Evolutionary conservation across 2,329 filamentous ascomycete genomes (phyloP).

Genomic region (Alternaria sp.): DNA sequence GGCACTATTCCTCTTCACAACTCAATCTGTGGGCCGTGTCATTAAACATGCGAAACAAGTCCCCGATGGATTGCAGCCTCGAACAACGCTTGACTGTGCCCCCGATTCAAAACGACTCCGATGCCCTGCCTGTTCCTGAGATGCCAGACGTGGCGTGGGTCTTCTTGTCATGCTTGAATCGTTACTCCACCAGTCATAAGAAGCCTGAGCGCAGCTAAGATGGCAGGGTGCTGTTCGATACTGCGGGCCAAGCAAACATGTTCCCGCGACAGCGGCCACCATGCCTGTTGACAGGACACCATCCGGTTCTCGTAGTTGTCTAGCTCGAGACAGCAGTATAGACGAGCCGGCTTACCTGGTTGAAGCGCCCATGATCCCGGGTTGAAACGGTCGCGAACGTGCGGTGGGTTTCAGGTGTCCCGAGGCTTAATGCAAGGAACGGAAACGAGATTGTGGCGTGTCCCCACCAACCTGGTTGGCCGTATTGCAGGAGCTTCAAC

Average conservation of each 20-base stretch:
- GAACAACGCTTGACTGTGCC: slow-evolving; percentile 30
- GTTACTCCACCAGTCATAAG: slow-evolving; percentile 41
- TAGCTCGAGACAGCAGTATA: slow-evolving; percentile 28
- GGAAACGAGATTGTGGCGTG: slow-evolving; percentile 22
- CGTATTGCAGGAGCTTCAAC: slow-evolving; percentile 24
- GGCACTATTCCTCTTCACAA: slow-evolving; percentile 21
- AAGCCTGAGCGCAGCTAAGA: slow-evolving; percentile 17
- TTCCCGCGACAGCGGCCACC: slow-evolving; percentile 37
- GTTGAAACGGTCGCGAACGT: slow-evolving; percentile 44
- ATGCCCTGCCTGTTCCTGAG: slow-evolving; percentile 24
- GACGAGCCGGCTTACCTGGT: slow-evolving; percentile 32
- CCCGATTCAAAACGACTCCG: slow-evolving; percentile 25
- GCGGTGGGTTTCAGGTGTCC: slow-evolving; percentile 46
- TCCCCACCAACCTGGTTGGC: slow-evolving; percentile 21
- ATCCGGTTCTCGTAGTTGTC: slow-evolving; percentile 19
- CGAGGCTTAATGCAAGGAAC: slow-evolving; percentile 33
- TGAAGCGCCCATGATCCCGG: slow-evolving; percentile 43
- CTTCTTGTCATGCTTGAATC: slow-evolving; percentile 31
- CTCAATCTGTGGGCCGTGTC: slow-evolving; percentile 42
- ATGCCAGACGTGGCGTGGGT: slow-evolving; percentile 28
- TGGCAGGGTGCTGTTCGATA: slow-evolving; percentile 29
- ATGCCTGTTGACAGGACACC: slow-evolving; percentile 25
- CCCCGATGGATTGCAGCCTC: slow-evolving; percentile 27
- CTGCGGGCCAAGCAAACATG: slow-evolving; percentile 23
- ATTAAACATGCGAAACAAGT: slow-evolving; percentile 50